Evolutionary conservation across 2,329 filamentous ascomycete species (phyloP), one percentile per base, ranked within the genome.

Genomic region (Beauveria brongniartii): DNA sequence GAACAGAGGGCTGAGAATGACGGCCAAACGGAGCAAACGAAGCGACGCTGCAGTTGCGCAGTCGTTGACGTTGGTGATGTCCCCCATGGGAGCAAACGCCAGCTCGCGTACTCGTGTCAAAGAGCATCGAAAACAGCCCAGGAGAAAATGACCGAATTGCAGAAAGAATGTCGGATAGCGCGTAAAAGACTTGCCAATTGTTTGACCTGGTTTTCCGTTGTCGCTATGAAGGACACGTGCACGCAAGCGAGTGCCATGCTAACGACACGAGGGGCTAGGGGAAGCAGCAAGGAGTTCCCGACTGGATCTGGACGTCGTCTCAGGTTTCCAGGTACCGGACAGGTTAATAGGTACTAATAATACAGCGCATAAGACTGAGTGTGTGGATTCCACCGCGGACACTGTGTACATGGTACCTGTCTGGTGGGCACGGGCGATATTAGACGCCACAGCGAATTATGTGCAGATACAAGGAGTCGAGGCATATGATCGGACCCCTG

Each of bases 331-430:
- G 52, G 52, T 20, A 41, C 52, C 40, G 10, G 40, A 28, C 40
- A 44, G 40, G 24, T 24, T 24, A 30, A 30, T 30, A 5, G n/a
- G n/a, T n/a, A n/a, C n/a, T n/a, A n/a, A 3, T 14, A 37, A 37
- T 37, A 37, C 34, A 14, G 34, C 34, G 34, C 34, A 37, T 37
- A 14, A 16, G 34, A 37, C 34, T 5, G 34, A 37, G 34, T 22
- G 40, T 10, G 57, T 53, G 57, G 48, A 37, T 22, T 53, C 57
- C 12, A 53, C 57, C 28, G 50, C 50, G 57, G 57, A 54, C 57
- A 59, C 57, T 59, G 57, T 59, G 57, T 59, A 59, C 57, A 14
- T 9, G 48, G 41, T 59, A 59, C 57, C 50, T 54, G 50, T 26
- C 28, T 53, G 26, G 57, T 54, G 57, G 57, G 43, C 57, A 59